These are phyloP conservation scores for Stentor roeselii DNA, from an alignment of 73 alveolate genomes.

Conservation along the genomic window DNA sequence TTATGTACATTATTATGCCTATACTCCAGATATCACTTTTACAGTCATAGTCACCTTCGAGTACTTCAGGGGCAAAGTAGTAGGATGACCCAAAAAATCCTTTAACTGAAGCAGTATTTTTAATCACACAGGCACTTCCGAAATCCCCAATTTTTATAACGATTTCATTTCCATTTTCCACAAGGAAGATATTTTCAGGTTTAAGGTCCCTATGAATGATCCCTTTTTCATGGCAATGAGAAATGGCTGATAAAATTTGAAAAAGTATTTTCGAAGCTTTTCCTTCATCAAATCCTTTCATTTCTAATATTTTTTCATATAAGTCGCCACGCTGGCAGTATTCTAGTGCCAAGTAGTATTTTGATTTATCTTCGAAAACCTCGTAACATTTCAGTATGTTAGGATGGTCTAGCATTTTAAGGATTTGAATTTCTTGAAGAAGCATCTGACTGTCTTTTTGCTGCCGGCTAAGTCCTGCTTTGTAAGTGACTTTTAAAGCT, in stretches of 20 bases:
- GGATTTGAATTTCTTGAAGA: not conserved
- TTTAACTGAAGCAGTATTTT: not conserved
- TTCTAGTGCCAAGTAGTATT: slow-evolving; percentile 1
- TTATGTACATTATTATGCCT: not conserved
- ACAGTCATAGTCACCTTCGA: too few species aligned
- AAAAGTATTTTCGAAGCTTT: slow-evolving; percentile 50
- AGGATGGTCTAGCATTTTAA: slow-evolving; percentile 9
- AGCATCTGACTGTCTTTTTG: not conserved
- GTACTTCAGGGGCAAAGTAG: not conserved
- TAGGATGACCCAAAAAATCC: not conserved
- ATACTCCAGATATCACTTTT: not conserved
- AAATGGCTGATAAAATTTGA: slow-evolving; percentile 55
- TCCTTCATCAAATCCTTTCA: not conserved
- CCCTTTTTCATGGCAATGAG: slow-evolving; percentile 58
- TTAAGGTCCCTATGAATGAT: slow-evolving; percentile 76
- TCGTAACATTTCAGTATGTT: not conserved
- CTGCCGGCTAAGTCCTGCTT: slow-evolving; percentile 2
- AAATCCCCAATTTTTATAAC: slow-evolving; percentile 6
- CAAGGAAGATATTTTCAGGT: slow-evolving; percentile 55
- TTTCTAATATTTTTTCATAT: not conserved
- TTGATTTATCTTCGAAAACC: not conserved
- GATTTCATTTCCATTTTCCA: not conserved
- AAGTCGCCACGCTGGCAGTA: slow-evolving; percentile 10
- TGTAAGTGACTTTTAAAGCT: not conserved
- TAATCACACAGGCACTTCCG: not conserved